These are phyloP conservation scores for Lipomyces mesembrius DNA, from an alignment of 805 yeast species.

Conservation along the genomic window DNA sequence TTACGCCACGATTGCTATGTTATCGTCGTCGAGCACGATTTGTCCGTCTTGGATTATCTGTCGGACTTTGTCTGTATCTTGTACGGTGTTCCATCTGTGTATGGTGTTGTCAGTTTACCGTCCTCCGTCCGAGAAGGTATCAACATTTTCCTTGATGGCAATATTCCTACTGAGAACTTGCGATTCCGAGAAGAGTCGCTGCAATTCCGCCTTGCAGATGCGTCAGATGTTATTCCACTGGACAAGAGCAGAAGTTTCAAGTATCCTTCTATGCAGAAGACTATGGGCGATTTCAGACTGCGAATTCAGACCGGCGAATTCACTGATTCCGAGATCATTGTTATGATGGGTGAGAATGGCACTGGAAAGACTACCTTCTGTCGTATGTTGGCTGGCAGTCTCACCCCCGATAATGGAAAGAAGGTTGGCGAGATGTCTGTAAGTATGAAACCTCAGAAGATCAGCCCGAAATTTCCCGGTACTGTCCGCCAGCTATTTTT, in stretches of 20 bases:
- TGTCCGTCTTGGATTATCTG: constrained; percentile 94
- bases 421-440: constrained; percentile 87
- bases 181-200: constrained; percentile 95
- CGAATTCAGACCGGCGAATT: constrained; percentile 84
- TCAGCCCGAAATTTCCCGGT: constrained; percentile 98
- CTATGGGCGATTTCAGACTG: constrained; percentile 95
- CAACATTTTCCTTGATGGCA: constrained; percentile 97
- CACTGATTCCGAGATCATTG: constrained; percentile 94
- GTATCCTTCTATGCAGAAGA: constrained; percentile 84
- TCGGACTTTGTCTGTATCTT: constrained; percentile 96
- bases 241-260: constrained; percentile 79
- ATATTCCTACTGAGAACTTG: constrained; percentile 94
- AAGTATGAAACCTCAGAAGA: constrained; percentile 98
- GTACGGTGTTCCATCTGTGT: constrained; percentile 97
- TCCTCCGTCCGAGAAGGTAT: constrained; percentile 98
- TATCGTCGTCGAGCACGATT: constrained; percentile 98
- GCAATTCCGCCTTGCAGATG: constrained; percentile 91
- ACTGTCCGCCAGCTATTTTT: constrained; percentile 97
- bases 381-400: constrained; percentile 90
- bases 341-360: constrained; percentile 99
- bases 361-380: constrained; percentile 99
- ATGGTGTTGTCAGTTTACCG: constrained; percentile 98
- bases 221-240: constrained; percentile 71
- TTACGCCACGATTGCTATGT: constrained; percentile 73
- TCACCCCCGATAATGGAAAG: constrained; percentile 79